These are phyloP conservation scores for Cardiosporidium cionae DNA, from an alignment of 169 alveolate species.

Conservation along the genomic window DNA sequence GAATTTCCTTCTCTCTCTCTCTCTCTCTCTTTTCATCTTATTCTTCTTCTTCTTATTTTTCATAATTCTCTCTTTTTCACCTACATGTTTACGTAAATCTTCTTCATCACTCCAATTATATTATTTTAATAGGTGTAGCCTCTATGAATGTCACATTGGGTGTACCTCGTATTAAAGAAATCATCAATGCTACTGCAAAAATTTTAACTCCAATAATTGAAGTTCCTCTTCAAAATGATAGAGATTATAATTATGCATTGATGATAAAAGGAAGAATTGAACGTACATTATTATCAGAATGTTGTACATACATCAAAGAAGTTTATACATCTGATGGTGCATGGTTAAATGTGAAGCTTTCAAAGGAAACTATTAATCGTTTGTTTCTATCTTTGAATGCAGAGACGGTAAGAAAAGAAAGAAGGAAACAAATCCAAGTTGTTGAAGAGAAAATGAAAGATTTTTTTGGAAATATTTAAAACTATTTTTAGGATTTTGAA, in stretches of 20 bases:
- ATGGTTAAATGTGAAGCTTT: conserved; percentile 71
- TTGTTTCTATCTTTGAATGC: conserved; percentile 75
- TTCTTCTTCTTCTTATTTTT: neutral
- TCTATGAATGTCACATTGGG: conserved; percentile 96
- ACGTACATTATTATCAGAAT: conserved; percentile 52
- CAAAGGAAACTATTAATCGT: conserved; percentile 63
- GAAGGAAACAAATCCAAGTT: neutral
- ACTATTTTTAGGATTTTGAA: too few species aligned
- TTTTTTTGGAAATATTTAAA: too few species aligned
- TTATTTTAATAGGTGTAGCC: conserved; percentile 30
- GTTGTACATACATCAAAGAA: conserved; percentile 76
- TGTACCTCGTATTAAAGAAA: conserved; percentile 97
- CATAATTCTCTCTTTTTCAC: neutral
- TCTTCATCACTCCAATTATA: neutral
- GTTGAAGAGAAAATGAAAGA: too few species aligned
- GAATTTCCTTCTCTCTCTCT: neutral
- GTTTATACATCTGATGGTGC: conserved; percentile 81
- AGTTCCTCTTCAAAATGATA: conserved; percentile 62
- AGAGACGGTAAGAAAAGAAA: conserved; percentile 44
- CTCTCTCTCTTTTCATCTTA: neutral
- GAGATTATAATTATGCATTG: conserved; percentile 57
- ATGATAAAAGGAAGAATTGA: conserved; percentile 71
- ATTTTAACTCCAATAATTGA: conserved; percentile 93
- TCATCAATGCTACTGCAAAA: conserved; percentile 88
- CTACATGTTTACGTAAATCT: neutral